phyloP scores from a whole-genome alignment of 2,329 filamentous ascomycete species.

The Diaporthe citrichinensis region DNA sequence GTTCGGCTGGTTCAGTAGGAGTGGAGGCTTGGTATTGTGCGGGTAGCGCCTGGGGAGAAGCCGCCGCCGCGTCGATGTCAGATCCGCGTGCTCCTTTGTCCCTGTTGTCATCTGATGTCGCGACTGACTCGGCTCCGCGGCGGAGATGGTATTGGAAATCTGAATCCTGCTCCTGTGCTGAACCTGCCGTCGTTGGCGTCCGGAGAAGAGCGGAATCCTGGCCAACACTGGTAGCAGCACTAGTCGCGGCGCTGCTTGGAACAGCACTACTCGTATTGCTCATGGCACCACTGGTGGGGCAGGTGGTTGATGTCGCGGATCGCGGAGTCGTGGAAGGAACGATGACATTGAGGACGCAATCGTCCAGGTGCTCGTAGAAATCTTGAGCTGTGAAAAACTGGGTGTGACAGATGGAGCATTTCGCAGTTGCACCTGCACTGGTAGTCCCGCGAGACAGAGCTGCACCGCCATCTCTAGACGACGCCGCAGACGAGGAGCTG shows the following conservation, averaged over 20 bases:
- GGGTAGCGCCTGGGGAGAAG: not conserved
- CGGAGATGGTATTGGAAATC: not conserved
- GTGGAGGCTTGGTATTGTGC: not conserved
- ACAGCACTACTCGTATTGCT: constrained; percentile 32
- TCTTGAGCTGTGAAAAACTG: constrained; percentile 89
- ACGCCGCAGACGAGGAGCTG: constrained; percentile 18
- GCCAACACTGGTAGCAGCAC: constrained; percentile 37
- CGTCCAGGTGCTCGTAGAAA: constrained; percentile 95
- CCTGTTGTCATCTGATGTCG: constrained; percentile 11
- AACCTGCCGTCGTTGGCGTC: constrained; percentile 48
- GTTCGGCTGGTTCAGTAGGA: constrained; percentile 1
- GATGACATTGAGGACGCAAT: constrained; percentile 72
- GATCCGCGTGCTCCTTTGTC: not conserved
- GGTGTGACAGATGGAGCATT: constrained; percentile 90
- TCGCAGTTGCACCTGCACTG: constrained; percentile 72
- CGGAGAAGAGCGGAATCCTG: constrained; percentile 46
- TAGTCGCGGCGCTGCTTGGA: constrained; percentile 19
- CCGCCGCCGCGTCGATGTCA: not conserved
- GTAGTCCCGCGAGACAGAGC: constrained; percentile 6
- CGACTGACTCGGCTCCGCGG: not conserved
- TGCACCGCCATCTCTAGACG: constrained; percentile 5
- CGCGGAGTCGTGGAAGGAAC: constrained; percentile 60
- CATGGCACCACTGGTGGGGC: constrained; percentile 29
- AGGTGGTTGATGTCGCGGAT: constrained; percentile 43
- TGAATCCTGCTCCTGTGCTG: constrained; percentile 43